phyloP scores from a whole-genome alignment of 2,329 filamentous ascomycete genomes.

The Gaeumannomyces sp. region DNA sequence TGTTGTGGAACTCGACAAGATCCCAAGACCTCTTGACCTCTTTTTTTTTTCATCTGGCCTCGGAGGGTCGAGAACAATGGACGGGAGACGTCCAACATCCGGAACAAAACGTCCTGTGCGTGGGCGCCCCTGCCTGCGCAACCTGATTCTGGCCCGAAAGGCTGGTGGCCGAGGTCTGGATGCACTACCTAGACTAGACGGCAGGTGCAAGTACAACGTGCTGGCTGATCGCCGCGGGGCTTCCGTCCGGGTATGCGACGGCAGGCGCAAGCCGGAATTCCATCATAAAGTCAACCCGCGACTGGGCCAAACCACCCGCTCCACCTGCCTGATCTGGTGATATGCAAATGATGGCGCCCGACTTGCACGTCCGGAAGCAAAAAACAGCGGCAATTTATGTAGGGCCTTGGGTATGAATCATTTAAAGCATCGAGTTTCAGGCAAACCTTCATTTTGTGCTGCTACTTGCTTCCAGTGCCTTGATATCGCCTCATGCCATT shows the following conservation, averaged over 20 bases:
- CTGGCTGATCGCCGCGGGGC: background rate
- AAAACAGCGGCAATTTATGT: background rate
- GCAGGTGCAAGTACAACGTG: no score
- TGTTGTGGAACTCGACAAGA: background rate
- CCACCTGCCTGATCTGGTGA: background rate
- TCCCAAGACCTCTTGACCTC: background rate
- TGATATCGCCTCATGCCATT: background rate
- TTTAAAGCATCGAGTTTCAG: background rate
- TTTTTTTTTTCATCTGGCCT: background rate
- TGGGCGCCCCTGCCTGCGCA: no score
- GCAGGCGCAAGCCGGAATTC: no score
- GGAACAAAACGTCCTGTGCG: background rate
- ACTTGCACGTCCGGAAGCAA: background rate
- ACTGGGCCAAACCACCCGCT: background rate
- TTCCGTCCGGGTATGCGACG: background rate
- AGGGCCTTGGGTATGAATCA: background rate
- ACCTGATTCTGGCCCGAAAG: no score
- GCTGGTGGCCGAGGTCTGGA: no score
- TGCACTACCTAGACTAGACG: no score
- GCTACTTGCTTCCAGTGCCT: no score
- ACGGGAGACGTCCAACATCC: background rate
- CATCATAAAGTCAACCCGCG: background rate
- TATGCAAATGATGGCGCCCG: no score
- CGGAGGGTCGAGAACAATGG: background rate
- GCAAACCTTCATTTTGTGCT: background rate